Conservation (phyloP, 2,329 filamentous ascomycete species). For the Ophiostoma populinum region DNA sequence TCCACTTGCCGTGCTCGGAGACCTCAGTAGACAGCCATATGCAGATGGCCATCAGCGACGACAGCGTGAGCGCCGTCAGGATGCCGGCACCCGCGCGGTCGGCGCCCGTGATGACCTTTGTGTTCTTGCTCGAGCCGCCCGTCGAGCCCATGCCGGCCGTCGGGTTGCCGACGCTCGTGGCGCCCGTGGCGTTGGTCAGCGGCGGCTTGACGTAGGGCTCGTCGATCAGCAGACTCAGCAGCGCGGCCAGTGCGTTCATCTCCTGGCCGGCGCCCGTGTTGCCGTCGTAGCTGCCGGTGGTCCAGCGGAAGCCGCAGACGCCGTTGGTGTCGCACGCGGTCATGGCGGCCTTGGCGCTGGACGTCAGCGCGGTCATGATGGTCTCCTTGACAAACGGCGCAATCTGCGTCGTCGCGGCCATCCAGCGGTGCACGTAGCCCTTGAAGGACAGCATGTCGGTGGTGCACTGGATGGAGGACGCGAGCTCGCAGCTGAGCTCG, state of each 20-base stretch:
- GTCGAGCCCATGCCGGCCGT: constrained; percentile 14
- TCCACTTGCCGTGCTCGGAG: constrained; percentile 6
- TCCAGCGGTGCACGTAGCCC: too few relatives aligned
- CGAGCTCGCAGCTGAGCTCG: too few relatives aligned
- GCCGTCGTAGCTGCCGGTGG: constrained; percentile 21
- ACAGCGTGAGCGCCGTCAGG: constrained; percentile 38
- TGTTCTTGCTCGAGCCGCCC: constrained; percentile 10
- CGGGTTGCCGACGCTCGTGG: constrained; percentile 19
- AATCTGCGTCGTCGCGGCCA: constrained; percentile 42
- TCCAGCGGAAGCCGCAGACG: constrained; percentile 50
- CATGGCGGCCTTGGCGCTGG: constrained; percentile 40
- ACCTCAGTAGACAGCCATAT: constrained; percentile 14
- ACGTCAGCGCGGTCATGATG: constrained; percentile 39
- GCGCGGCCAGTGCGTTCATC: constrained; percentile 32
- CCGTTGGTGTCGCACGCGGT: constrained; percentile 38
- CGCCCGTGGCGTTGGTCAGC: constrained; percentile 25
- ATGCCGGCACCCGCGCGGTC: constrained; percentile 55
- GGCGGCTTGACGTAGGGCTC: constrained; percentile 14
- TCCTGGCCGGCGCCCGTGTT: constrained; percentile 33
- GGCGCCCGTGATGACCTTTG: constrained; percentile 30
- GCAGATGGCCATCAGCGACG: constrained; percentile 34
- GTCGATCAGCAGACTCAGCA: constrained; percentile 26
- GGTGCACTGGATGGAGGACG: too few relatives aligned
- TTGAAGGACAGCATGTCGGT: too few relatives aligned
- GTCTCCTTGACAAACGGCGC: constrained; percentile 37